Evolutionary conservation across 441 rosid species (phyloP), one percentile per base, ranked within the genome.

Genomic region (Jatropha podagrica): DNA sequence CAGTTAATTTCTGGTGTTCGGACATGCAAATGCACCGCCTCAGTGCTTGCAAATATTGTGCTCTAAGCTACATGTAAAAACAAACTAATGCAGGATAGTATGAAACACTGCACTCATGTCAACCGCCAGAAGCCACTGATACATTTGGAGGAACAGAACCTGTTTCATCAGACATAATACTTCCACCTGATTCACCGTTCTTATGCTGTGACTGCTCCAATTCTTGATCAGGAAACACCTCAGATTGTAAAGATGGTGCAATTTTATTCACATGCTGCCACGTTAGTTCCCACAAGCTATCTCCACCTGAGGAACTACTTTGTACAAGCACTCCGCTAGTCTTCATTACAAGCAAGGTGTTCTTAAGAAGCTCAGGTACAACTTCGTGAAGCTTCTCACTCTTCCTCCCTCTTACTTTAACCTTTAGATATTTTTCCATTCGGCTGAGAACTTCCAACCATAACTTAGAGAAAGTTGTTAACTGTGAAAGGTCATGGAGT

Each of bases 381-480:
- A 87, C 49, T 81, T 90, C 95, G 72, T 91, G 94, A 41, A 92
- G 89, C 87, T 89, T 91, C 73, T 92, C 96, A 78, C 88, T 92
- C 76, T 85, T 87, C 81, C 91, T 95, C 68, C 95, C 91, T 76
- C 92, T 83, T 37, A 91, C 86, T 83, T 93, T 95, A 42, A 84
- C 96, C 78, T 95, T 92, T 89, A 90, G 84, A 71, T 88, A 95
- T 73, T 88, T 90, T 81, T 95, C 97, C 97, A 90, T 90, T 27
- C 98, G 88, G 71, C 82, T 83, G 38, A 95, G 92, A 64, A 93
- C 93, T 32, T 97, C 99, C 41, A 91, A 79, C 99, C 98, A 95
- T 55, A 93, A 80, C 83, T 90, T 95, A 85, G 97, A 91, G 84
- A 95, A 93, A 2, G 93, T 85, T 67, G 97, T 79, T 80, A 86